Evolutionary conservation across 1,284 basidiomycete species (phyloP), one percentile per base, ranked within the genome.

Genomic region (Puccinia hordei): DNA sequence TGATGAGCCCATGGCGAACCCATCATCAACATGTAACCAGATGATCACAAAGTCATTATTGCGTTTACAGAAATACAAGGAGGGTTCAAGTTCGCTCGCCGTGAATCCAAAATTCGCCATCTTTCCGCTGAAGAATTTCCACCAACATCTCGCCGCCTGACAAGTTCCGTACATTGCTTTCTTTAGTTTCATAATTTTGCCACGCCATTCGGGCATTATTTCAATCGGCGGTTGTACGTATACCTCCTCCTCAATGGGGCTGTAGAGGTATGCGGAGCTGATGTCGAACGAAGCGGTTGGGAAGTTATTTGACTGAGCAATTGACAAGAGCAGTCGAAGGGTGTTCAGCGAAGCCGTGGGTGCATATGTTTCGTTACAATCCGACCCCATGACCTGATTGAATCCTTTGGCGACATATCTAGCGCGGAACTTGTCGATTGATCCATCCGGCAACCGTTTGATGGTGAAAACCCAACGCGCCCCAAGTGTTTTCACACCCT

Each of bases 161-260:
- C 22, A 5, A 0, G 49, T 74, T 6, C 73, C 73, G 33, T 76
- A 76, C 59, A 76, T 27, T 41, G 73, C 73, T n/a, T 59, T 55
- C 30, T 73, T 55, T 12, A 73, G 38, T 27, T 41, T 41, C 38
- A 41, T 41, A 12, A 41, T 41, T 12, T 41, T 41, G 6, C 38
- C 38, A 4, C 12, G 4, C 6, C 4, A 12, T 41, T 41, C 38
- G 6, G 38, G 38, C 12, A 4, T 41, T 4, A 41, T 41, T 41
- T 41, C 38, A 6, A 41, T 41, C 4, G 38, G 38, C 4, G 38
- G 38, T 41, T 41, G 38, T 12, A 41, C 38, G 38, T 41, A 41
- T 6, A 41, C 38, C 12, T 41, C 38, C 12, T 41, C 38, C 38
- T 41, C 38, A 41, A 41, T 41, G 4, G 38, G 38, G 38, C 38